Conservation (phyloP, 768 basidiomycete species). For the Dentipellis fragilis region DNA sequence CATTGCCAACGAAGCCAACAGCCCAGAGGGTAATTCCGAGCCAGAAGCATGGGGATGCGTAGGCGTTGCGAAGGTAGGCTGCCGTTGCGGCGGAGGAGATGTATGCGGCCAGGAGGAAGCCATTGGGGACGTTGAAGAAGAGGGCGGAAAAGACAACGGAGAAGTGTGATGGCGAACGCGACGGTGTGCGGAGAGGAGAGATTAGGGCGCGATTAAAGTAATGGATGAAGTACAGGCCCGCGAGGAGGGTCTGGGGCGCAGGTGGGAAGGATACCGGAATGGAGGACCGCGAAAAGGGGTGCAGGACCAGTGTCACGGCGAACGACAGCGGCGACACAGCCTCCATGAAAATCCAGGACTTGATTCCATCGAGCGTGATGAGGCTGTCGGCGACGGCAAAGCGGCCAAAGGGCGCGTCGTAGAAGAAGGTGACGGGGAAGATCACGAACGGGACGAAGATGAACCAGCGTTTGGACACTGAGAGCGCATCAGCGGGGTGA, state of each 20-base stretch:
- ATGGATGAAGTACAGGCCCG: conserved; percentile 55
- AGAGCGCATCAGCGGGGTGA: not conserved
- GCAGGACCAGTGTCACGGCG: conserved; percentile 33
- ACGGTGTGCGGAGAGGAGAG: conserved; percentile 72
- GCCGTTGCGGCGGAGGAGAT: conserved; percentile 48
- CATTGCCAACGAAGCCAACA: conserved; percentile 66
- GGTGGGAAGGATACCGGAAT: conserved; percentile 25
- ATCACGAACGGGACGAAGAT: not conserved
- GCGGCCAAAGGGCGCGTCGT: conserved; percentile 77
- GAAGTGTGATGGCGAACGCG: conserved; percentile 67
- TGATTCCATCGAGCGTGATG: conserved; percentile 43
- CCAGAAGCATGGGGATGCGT: conserved; percentile 42
- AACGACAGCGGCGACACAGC: conserved; percentile 50
- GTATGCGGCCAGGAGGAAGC: conserved; percentile 58
- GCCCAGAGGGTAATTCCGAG: conserved; percentile 58
- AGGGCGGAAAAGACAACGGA: conserved; percentile 45
- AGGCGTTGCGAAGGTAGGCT: conserved; percentile 28
- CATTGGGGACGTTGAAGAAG: conserved; percentile 67
- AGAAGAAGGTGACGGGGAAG: conserved; percentile 31
- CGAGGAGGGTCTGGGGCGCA: conserved; percentile 30
- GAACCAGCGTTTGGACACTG: conserved; percentile 8
- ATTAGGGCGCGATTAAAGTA: conserved; percentile 79
- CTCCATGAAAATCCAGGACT: conserved; percentile 76
- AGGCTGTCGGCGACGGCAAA: conserved; percentile 45
- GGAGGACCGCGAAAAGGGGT: conserved; percentile 32